Conservation (phyloP, 495 filamentous ascomycete genomes). For the Penicillium pulvis region DNA sequence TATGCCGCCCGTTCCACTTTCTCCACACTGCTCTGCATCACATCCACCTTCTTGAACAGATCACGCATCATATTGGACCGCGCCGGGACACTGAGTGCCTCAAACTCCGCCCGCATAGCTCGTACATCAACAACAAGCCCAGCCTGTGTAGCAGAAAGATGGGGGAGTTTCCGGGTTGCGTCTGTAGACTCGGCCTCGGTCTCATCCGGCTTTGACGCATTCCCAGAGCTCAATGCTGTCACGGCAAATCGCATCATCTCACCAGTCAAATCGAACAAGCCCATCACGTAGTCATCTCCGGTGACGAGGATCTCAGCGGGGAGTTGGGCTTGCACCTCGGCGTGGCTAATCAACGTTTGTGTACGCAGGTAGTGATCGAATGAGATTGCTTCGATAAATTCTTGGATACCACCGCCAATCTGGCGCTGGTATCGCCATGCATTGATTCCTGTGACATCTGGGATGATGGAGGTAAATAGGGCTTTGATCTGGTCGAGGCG, state of each 20-base stretch:
- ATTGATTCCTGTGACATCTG: constrained; percentile 76
- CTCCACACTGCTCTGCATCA: constrained; percentile 84
- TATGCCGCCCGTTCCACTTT: constrained; percentile 94
- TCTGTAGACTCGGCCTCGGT: constrained; percentile 23
- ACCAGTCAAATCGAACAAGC: constrained; percentile 88
- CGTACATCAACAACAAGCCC: constrained; percentile 74
- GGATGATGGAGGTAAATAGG: constrained; percentile 65
- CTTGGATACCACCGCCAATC: constrained; percentile 78
- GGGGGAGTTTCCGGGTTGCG: constrained; percentile 1
- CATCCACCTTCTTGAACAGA: constrained; percentile 66
- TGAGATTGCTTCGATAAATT: constrained; percentile 84
- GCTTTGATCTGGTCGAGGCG: constrained; percentile 66
- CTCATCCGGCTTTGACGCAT: constrained; percentile 13
- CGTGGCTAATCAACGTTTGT: constrained; percentile 69
- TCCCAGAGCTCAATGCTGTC: constrained; percentile 53
- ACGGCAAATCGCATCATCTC: constrained; percentile 97
- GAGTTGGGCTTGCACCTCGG: constrained; percentile 55
- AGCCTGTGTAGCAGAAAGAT: constrained; percentile 30
- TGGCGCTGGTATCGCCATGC: constrained; percentile 79
- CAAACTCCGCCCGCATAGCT: constrained; percentile 69
- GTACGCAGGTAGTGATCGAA: constrained; percentile 86
- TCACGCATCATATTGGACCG: constrained; percentile 56
- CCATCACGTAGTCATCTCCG: constrained; percentile 84
- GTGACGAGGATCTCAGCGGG: constrained; percentile 62
- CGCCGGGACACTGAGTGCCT: constrained; percentile 61